Percentiles rank a stretch among this genome's conserved stretches.
Evolutionary conservation across 2,329 filamentous ascomycete genomes (phyloP).

Genomic region (Bretziella fagacearum): DNA sequence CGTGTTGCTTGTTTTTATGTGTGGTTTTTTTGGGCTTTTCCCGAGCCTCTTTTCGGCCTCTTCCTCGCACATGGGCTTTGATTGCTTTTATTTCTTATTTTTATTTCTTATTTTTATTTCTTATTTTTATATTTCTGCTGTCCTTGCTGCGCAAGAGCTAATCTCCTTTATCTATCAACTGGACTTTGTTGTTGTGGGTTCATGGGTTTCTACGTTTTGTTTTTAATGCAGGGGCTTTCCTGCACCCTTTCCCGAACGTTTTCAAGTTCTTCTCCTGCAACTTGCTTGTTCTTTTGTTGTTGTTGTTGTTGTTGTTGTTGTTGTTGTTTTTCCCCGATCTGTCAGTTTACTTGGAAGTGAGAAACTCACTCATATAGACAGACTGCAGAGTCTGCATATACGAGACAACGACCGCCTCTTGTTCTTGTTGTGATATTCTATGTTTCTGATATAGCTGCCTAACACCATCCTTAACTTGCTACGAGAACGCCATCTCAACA

Average conservation of each 20-base stretch:
- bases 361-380: background rate
- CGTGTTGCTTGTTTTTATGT: background rate
- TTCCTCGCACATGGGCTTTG: background rate
- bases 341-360: background rate
- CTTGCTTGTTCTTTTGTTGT: too few species aligned
- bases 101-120: background rate
- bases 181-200: background rate
- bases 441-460: too few species aligned
- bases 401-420: background rate
- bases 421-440: too few species aligned
- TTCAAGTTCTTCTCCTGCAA: too few species aligned
- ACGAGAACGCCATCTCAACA: background rate
- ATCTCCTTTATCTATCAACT: background rate
- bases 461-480: background rate
- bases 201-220: background rate
- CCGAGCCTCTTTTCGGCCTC: background rate
- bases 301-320: too few species aligned
- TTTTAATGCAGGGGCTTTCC: background rate
- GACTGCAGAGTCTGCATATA: background rate
- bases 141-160: background rate
- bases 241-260: too few species aligned
- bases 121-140: background rate
- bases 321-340: too few species aligned
- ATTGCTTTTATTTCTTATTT: background rate
- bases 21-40: background rate